Evolutionary conservation across 2,329 filamentous ascomycete species (phyloP), one percentile per base, ranked within the genome.

Genomic region (Cercospora nicotianae): DNA sequence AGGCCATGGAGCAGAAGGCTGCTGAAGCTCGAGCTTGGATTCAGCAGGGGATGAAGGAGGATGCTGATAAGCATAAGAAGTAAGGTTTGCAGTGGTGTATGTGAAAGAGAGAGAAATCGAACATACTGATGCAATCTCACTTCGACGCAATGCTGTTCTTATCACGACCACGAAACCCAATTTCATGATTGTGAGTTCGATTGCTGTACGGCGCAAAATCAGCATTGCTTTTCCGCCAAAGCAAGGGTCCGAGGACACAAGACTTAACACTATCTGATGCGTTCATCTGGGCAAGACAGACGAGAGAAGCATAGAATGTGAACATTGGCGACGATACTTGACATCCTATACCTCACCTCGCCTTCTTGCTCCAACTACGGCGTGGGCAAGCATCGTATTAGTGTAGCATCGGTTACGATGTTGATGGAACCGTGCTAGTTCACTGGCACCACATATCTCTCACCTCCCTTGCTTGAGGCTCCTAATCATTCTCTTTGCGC

Each of bases 11-110:
- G 59, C 81, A 85, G 72, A 77, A 83, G 72, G 89, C 74, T 5
- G 70, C 70, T 10, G 65, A 82, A 64, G 75, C 81, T n/a, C 83
- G 83, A 28, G 69, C 79, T 16, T 94, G 91, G 91, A 84, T 94
- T 20, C 86, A 91, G 79, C 76, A 83, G 55, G 86, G 88, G 1
- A 92, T 92, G 90, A 87, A 90, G 80, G 83, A 84, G 0, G 89
- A 92, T 79, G 83, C 86, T 2, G 84, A 86, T 77, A 85, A 85
- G 74, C 70, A 72, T 39, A 60, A 66, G 28, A 66, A 66, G 39
- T 59, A 59, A 61, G 53, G 10, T 2, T 28, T 23, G 16, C 16
- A 3, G 16, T n/a, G 16, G 36, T n/a, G 2, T 8, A 42, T 16
- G 8, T n/a, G 36, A 7, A 42, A n/a, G 36, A n/a, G 36, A 39